These are phyloP conservation scores for Incumbomyces delicatus DNA, from an alignment of 2,329 filamentous ascomycete species.

Conservation along the genomic window DNA sequence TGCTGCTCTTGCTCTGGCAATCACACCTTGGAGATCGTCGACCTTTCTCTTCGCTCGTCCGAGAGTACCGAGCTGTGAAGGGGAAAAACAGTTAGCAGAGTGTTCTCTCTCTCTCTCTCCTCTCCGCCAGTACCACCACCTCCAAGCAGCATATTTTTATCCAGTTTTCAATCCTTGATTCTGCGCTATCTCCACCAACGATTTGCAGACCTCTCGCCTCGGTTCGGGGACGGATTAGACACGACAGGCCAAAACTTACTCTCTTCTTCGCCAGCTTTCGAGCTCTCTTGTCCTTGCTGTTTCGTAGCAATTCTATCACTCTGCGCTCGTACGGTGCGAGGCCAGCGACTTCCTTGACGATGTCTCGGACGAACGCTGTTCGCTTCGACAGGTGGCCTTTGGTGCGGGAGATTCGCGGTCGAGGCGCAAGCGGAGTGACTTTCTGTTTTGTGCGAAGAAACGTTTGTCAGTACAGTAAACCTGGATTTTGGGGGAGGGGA, in stretches of 20 bases:
- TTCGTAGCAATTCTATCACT: conserved; percentile 97
- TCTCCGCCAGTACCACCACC: too few relatives aligned
- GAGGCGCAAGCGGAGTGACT: conserved; percentile 68
- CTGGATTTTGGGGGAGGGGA: background rate
- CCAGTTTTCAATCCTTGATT: too few relatives aligned
- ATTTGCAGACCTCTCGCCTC: too few relatives aligned
- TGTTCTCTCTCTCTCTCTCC: too few relatives aligned
- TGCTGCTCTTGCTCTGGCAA: conserved; percentile 85
- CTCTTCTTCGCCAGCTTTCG: conserved; percentile 24
- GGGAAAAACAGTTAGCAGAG: background rate
- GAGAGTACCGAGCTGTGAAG: conserved; percentile 81
- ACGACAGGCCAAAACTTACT: conserved; percentile 26
- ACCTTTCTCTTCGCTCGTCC: conserved; percentile 99
- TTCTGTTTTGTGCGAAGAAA: conserved; percentile 61
- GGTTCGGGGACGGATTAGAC: too few relatives aligned
- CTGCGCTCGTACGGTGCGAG: conserved; percentile 95
- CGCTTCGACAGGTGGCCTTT: conserved; percentile 97
- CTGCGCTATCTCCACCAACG: too few relatives aligned
- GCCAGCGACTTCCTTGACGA: conserved; percentile 96
- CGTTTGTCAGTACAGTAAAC: conserved; percentile 8
- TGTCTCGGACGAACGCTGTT: conserved; percentile 90
- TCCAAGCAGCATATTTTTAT: too few relatives aligned
- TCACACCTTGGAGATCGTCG: conserved; percentile 95
- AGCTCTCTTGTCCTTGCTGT: conserved; percentile 66
- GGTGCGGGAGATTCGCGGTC: conserved; percentile 70